Percentiles rank a stretch among this genome's conserved stretches.
phyloP scores from a whole-genome alignment of 768 basidiomycete species.

The Hemileccinum rubropunctum region DNA sequence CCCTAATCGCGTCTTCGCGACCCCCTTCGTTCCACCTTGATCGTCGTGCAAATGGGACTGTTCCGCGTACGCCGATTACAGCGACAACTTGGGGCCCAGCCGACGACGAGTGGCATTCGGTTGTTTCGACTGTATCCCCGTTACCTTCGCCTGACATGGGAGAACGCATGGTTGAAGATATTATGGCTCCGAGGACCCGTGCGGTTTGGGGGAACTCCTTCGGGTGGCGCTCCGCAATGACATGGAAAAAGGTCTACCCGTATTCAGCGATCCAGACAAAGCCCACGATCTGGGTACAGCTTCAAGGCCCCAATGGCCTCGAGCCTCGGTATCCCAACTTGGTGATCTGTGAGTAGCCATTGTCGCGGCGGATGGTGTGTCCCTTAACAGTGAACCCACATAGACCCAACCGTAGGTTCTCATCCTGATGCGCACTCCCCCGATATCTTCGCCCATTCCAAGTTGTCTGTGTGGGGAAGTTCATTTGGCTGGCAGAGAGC shows the following conservation, averaged over 20 bases:
- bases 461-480: constrained; percentile 20
- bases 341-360: constrained; percentile 28
- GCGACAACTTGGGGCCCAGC: constrained; percentile 52
- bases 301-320: constrained; percentile 9
- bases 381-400: neutral
- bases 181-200: neutral
- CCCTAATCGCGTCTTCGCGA: constrained; percentile 38
- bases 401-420: constrained; percentile 38
- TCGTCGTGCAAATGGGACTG: constrained; percentile 50
- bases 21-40: constrained; percentile 56
- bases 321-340: constrained; percentile 26
- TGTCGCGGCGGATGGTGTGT: neutral
- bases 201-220: constrained; percentile 25
- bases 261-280: constrained; percentile 5
- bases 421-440: constrained; percentile 26
- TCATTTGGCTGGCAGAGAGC: constrained; percentile 21
- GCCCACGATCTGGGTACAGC: constrained; percentile 1
- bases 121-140: constrained; percentile 32
- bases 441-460: no score
- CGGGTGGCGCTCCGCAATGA: constrained; percentile 19
- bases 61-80: constrained; percentile 41
- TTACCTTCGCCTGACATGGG: constrained; percentile 60
- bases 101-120: constrained; percentile 39
- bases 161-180: constrained; percentile 38
- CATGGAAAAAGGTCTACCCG: constrained; percentile 23